Percentiles rank a stretch among this genome's conserved stretches.
Evolutionary conservation across 768 basidiomycete genomes (phyloP).

Genomic region (Fomitopsis serialis): DNA sequence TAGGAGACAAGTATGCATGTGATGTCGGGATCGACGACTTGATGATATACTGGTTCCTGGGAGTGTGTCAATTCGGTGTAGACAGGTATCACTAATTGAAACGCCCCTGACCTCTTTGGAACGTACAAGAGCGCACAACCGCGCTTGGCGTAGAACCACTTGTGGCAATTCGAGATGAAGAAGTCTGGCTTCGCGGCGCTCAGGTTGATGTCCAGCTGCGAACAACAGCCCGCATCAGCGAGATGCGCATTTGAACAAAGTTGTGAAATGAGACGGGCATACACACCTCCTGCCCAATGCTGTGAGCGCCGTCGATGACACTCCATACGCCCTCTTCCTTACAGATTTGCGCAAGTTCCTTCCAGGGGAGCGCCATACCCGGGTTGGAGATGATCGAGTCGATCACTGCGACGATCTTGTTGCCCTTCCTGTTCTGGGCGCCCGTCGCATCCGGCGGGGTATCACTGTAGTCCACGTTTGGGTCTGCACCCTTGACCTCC

Average conservation of each 20-base stretch:
- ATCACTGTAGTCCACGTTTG: slow-evolving; percentile 9
- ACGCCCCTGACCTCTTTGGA: slow-evolving; percentile 53
- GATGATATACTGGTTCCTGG: slow-evolving; percentile 61
- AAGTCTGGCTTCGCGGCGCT: slow-evolving; percentile 60
- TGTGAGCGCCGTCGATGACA: slow-evolving; percentile 78
- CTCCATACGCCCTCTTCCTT: slow-evolving; percentile 56
- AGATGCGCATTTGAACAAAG: background rate
- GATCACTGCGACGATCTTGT: slow-evolving; percentile 61
- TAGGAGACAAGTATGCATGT: slow-evolving; percentile 43
- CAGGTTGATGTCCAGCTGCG: slow-evolving; percentile 44
- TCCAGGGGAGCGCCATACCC: slow-evolving; percentile 64
- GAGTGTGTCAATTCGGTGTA: too few species aligned
- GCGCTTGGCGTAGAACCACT: slow-evolving; percentile 76
- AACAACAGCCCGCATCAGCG: background rate
- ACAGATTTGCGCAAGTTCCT: slow-evolving; percentile 61
- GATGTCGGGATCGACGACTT: slow-evolving; percentile 56
- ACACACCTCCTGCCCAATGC: slow-evolving; percentile 60
- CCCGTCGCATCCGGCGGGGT: slow-evolving; percentile 4
- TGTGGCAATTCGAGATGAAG: slow-evolving; percentile 83
- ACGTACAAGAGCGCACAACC: slow-evolving; percentile 70
- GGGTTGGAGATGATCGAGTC: slow-evolving; percentile 64
- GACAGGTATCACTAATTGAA: too few species aligned
- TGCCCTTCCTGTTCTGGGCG: slow-evolving; percentile 9
- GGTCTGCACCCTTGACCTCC: slow-evolving; percentile 19
- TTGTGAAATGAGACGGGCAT: background rate